These are phyloP conservation scores for Lenzites betulinus DNA, from an alignment of 768 basidiomycete genomes.

Conservation along the genomic window DNA sequence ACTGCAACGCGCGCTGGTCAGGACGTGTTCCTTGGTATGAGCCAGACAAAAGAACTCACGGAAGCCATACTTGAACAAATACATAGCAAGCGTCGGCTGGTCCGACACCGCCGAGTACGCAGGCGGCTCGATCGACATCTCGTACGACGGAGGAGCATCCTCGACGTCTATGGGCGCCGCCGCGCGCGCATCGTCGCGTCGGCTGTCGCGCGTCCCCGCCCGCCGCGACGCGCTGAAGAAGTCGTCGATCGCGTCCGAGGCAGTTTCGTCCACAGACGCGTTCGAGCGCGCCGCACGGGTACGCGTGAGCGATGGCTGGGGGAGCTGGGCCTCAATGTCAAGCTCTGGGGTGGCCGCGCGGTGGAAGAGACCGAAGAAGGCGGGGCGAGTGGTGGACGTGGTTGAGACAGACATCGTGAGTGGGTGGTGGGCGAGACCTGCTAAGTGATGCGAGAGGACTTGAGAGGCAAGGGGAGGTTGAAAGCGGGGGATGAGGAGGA, in stretches of 20 bases:
- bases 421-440: background rate
- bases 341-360: background rate
- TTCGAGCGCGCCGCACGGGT: background rate
- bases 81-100: slow-evolving; percentile 47
- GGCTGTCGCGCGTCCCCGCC: slow-evolving; percentile 33
- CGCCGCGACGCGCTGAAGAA: slow-evolving; percentile 32
- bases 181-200: slow-evolving; percentile 31
- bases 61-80: slow-evolving; percentile 53
- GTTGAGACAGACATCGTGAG: slow-evolving; percentile 2
- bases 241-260: slow-evolving; percentile 26
- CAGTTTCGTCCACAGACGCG: slow-evolving; percentile 2
- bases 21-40: background rate
- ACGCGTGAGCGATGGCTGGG: background rate
- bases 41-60: slow-evolving; percentile 35
- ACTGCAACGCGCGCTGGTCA: slow-evolving; percentile 33
- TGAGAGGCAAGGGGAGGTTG: background rate
- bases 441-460: slow-evolving; percentile 5
- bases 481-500: background rate
- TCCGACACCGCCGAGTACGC: slow-evolving; percentile 38
- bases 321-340: slow-evolving; percentile 13
- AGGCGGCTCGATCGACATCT: slow-evolving; percentile 33
- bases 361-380: slow-evolving; percentile 13
- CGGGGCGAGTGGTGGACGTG: slow-evolving; percentile 3
- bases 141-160: slow-evolving; percentile 36
- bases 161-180: slow-evolving; percentile 18